These are phyloP conservation scores for Sporothrix brunneoviolacea DNA, from an alignment of 2,329 filamentous ascomycete genomes.

Conservation along the genomic window DNA sequence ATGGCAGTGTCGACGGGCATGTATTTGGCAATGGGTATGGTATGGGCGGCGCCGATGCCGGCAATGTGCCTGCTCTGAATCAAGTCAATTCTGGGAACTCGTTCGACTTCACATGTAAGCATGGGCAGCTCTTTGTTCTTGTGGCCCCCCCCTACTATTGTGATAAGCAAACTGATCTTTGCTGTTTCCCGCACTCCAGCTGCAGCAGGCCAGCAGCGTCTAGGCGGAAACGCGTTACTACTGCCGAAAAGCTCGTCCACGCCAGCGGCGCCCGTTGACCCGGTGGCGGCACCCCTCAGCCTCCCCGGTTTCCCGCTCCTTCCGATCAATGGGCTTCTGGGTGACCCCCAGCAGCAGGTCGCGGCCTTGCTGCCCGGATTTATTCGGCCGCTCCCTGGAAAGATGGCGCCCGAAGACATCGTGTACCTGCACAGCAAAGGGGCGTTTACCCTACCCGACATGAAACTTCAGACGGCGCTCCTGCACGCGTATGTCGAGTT, in stretches of 20 bases:
- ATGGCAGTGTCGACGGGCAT: not conserved
- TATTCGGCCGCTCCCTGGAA: constrained; percentile 70
- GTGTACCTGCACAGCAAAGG: constrained; percentile 79
- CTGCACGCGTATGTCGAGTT: constrained; percentile 79
- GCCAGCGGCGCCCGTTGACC: not conserved
- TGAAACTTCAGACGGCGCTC: constrained; percentile 68
- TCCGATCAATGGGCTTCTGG: constrained; percentile 21
- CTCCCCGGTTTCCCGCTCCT: constrained; percentile 17
- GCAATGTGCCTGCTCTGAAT: constrained; percentile 1
- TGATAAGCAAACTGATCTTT: too few relatives aligned
- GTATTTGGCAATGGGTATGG: constrained; percentile 9
- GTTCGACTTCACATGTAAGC: not conserved
- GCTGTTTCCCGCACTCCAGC: too few relatives aligned
- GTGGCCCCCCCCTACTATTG: too few relatives aligned
- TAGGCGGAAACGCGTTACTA: constrained; percentile 11
- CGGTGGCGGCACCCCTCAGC: not conserved
- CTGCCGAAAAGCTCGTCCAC: constrained; percentile 10
- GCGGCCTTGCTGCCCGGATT: constrained; percentile 54
- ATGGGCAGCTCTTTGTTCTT: not conserved
- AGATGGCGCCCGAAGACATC: constrained; percentile 74
- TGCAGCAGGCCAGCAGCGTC: constrained; percentile 3
- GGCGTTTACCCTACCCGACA: constrained; percentile 67
- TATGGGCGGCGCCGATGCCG: not conserved
- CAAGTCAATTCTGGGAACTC: not conserved
- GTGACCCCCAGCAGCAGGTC: constrained; percentile 23